Percentiles rank a stretch among this genome's conserved stretches.
phyloP scores from a whole-genome alignment of 805 yeast species.

The Diddensiella caesifluorescens region DNA sequence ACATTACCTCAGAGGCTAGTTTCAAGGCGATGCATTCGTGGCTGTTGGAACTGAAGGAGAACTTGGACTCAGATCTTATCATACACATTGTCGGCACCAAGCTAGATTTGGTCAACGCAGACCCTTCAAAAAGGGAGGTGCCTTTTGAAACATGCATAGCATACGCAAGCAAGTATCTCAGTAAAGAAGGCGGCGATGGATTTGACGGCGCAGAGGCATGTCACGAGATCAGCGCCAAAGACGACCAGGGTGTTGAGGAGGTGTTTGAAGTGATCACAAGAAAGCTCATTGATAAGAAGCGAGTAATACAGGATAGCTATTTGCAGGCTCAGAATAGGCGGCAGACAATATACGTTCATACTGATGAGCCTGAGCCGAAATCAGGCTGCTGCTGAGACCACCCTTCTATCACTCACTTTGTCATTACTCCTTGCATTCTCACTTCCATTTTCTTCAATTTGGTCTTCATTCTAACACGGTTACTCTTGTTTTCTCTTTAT shows the following conservation, averaged over 20 bases:
- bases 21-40: conserved; percentile 34
- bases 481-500: neutral
- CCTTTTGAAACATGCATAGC: conserved; percentile 32
- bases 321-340: conserved; percentile 19
- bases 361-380: conserved; percentile 25
- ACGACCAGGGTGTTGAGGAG: conserved; percentile 33
- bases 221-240: conserved; percentile 33
- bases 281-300: conserved; percentile 25
- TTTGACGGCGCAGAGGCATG: conserved; percentile 30
- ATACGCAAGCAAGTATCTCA: conserved; percentile 26
- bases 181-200: conserved; percentile 20
- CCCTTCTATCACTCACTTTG: neutral
- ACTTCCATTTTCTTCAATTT: neutral
- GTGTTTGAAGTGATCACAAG: conserved; percentile 32
- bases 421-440: conserved; percentile 2
- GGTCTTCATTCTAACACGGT: neutral
- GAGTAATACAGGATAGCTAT: conserved; percentile 15
- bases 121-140: conserved; percentile 31
- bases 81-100: conserved; percentile 35
- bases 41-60: conserved; percentile 30
- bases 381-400: conserved; percentile 21
- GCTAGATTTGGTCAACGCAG: conserved; percentile 32
- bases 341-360: conserved; percentile 26
- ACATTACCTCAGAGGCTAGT: conserved; percentile 32
- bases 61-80: conserved; percentile 27